Percentiles rank a stretch among this genome's conserved stretches.
Evolutionary conservation across 441 rosid species (phyloP).

Genomic region (Brassica hybrid): DNA sequence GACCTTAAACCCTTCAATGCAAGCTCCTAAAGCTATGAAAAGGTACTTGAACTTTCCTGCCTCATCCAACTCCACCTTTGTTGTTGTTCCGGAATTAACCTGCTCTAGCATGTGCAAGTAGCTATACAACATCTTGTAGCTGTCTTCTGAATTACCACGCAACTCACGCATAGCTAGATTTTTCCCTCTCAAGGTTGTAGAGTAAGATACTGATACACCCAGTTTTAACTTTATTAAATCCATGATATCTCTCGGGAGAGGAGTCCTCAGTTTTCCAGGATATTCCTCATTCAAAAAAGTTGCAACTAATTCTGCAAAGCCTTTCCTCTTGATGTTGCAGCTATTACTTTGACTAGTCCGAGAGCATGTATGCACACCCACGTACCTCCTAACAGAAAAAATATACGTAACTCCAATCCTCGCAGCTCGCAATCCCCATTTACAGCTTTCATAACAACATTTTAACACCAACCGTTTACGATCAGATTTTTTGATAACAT

Average conservation of each 20-base stretch:
- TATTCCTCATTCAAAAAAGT: not conserved
- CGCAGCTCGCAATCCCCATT: not conserved
- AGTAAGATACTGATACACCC: not conserved
- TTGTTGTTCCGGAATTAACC: not conserved
- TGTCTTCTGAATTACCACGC: not conserved
- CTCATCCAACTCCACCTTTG: not conserved
- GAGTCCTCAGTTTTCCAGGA: not conserved
- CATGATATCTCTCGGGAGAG: not conserved
- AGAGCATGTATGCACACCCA: not conserved
- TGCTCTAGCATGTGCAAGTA: not conserved
- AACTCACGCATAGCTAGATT: not conserved
- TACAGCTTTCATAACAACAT: not conserved
- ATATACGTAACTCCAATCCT: not conserved
- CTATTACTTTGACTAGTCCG: not conserved
- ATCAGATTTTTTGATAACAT: not conserved
- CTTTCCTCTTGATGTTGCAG: not conserved
- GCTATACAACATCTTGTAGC: not conserved
- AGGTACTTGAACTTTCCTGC: not conserved
- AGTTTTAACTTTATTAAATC: not conserved
- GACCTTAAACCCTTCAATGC: not conserved
- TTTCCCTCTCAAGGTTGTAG: not conserved
- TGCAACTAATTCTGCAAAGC: not conserved
- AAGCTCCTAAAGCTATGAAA: not conserved
- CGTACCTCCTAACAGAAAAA: not conserved
- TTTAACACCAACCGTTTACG: not conserved